Evolutionary conservation across 768 basidiomycete species (phyloP), one percentile per base, ranked within the genome.

Genomic region (Mycena rosella): DNA sequence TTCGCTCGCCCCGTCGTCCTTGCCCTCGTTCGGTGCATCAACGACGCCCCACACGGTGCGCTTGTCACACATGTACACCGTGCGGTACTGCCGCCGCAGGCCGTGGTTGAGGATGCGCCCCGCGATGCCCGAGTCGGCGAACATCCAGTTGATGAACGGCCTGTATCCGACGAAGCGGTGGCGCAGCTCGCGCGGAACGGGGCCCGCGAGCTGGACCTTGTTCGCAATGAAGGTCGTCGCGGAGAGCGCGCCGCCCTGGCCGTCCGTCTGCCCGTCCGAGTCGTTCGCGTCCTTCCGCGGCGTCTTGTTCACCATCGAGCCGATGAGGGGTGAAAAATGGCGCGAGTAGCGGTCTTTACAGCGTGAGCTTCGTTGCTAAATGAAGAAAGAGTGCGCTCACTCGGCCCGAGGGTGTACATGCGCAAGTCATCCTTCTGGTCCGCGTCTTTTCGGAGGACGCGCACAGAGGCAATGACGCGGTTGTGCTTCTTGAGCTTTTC

Each of bases 271-370:
- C 27, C 44, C 57, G 38, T 63, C 61, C 8, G 42, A 52, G 58
- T 56, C 66, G 64, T 68, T 63, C 13, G 73, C 67, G 24, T 66
- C 65, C 32, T 70, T 65, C 27, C 55, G 20, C n/a, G 29, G 36
- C 22, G n/a, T 22, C 48, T 70, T 68, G 60, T 74, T 75, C 29
- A 80, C 74, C 53, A 83, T 63, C 20, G 74, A 67, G 2, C 83
- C 83, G 48, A 84, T 80, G 30, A 84, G 74, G 11, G 84, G 84
- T 11, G 82, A 83, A 71, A 81, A 84, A 56, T 85, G 81, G 38
- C 75, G 77, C 15, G 76, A 73, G 58, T 74, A 80, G 56, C 65
- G 62, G 58, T 78, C 78, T 81, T 65, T 60, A 60, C 18, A 22
- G 61, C 30, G 30, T 44, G 8, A 40, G 49, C 29, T 44, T 44